Conservation (phyloP, 768 basidiomycete genomes). For the Mycena vulgaris region DNA sequence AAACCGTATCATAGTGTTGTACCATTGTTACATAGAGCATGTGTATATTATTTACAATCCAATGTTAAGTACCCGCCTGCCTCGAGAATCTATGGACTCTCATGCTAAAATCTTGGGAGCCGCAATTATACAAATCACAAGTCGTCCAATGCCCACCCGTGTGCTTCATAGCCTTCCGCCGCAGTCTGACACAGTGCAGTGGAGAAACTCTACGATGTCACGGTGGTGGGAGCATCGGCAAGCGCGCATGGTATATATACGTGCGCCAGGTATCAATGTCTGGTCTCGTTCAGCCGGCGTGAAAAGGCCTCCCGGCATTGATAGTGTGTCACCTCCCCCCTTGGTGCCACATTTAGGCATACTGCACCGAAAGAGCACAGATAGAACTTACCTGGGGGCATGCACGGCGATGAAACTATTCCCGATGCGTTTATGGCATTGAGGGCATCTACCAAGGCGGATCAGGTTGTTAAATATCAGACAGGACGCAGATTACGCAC, state of each 20-base stretch:
- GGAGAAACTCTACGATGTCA: no score
- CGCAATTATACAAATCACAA: no score
- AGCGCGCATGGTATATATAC: no score
- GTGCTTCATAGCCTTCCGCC: no score
- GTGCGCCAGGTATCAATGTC: conserved; percentile 39
- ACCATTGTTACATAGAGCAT: conserved; percentile 23
- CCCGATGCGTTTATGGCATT: conserved; percentile 95
- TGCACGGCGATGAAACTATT: conserved; percentile 96
- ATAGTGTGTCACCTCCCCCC: conserved; percentile 97
- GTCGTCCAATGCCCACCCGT: no score
- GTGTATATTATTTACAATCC: conserved; percentile 30
- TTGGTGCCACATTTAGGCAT: conserved; percentile 46
- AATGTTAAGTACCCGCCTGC: conserved; percentile 10
- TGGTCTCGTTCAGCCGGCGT: conserved; percentile 62
- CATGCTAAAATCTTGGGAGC: neutral
- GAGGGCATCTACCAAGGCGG: conserved; percentile 80
- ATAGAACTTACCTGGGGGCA: conserved; percentile 77
- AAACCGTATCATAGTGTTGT: conserved; percentile 38
- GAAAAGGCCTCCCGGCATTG: conserved; percentile 93
- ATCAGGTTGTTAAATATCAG: conserved; percentile 15
- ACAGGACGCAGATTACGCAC: conserved; percentile 63
- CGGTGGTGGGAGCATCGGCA: no score
- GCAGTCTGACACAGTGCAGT: no score
- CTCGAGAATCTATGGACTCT: neutral
- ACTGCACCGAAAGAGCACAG: neutral